Evolutionary conservation across 306 rosid genomes (phyloP).

Genomic region (Dryas alaskensis): DNA sequence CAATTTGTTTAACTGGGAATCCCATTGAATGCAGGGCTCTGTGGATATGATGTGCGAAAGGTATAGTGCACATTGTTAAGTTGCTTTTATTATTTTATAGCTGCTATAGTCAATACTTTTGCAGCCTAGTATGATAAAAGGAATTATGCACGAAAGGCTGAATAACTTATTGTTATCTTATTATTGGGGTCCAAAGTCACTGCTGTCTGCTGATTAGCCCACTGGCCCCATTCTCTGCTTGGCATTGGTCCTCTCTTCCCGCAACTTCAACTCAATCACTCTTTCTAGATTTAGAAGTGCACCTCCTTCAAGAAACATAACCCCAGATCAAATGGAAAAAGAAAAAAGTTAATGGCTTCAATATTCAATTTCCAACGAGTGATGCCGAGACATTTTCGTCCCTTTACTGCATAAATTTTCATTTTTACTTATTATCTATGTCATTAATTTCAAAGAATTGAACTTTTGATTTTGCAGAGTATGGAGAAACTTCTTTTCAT

Average conservation of each 20-base stretch:
- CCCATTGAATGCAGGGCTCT: constrained; percentile 31
- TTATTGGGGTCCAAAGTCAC: not conserved
- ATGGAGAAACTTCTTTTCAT: constrained; percentile 37
- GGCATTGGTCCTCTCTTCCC: not conserved
- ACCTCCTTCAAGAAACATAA: not conserved
- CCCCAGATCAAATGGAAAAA: not conserved
- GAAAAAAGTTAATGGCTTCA: not conserved
- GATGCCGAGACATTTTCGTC: not conserved
- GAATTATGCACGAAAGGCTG: not conserved
- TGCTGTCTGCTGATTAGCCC: not conserved
- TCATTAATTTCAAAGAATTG: constrained; percentile 2
- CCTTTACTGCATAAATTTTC: not conserved
- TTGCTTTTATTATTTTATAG: constrained; percentile 4
- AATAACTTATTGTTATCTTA: not conserved
- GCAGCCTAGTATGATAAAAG: not conserved
- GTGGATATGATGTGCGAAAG: constrained; percentile 42
- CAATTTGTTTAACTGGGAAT: not conserved
- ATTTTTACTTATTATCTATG: not conserved
- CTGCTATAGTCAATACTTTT: not conserved
- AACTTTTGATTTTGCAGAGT: constrained; percentile 29
- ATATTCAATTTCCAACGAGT: not conserved
- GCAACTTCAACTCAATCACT: not conserved
- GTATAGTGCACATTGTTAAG: constrained; percentile 19
- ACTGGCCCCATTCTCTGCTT: not conserved
- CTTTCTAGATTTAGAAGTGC: not conserved